phyloP scores from a whole-genome alignment of 495 filamentous ascomycete species.

The Trichoderma virens region DNA sequence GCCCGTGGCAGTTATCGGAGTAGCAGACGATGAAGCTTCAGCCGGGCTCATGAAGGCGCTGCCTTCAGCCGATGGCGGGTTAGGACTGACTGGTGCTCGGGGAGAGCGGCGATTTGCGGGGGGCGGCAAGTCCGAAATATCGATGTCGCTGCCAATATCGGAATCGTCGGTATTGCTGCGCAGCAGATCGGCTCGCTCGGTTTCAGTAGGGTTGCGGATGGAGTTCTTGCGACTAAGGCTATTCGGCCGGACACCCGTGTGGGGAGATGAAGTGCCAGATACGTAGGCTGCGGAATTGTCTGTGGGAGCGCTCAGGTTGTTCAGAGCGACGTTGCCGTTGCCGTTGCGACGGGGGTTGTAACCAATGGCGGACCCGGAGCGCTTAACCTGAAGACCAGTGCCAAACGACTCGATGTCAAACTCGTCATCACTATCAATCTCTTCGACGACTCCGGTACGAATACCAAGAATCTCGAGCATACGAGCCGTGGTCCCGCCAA shows the following conservation, averaged over 20 bases:
- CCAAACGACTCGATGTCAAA: slow-evolving; percentile 89
- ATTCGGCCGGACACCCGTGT: slow-evolving; percentile 29
- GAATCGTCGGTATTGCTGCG: slow-evolving; percentile 54
- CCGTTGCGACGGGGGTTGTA: slow-evolving; percentile 60
- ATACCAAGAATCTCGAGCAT: slow-evolving; percentile 97
- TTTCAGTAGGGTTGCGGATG: slow-evolving; percentile 31
- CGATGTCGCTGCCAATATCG: slow-evolving; percentile 55
- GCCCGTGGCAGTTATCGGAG: slow-evolving; percentile 62
- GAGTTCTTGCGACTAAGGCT: slow-evolving; percentile 43
- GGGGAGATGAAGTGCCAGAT: slow-evolving; percentile 45
- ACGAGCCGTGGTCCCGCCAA: slow-evolving; percentile 94
- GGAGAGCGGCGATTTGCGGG: slow-evolving; percentile 32
- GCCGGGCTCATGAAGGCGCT: slow-evolving; percentile 9
- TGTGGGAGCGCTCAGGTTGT: slow-evolving; percentile 35
- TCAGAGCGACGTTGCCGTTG: slow-evolving; percentile 46
- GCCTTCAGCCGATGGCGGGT: slow-evolving; percentile 31
- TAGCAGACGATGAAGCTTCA: slow-evolving; percentile 22
- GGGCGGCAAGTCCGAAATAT: slow-evolving; percentile 55
- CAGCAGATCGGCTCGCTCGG: slow-evolving; percentile 61
- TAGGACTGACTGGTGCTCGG: slow-evolving; percentile 46
- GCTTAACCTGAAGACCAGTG: slow-evolving; percentile 56
- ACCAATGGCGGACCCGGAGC: slow-evolving; percentile 59
- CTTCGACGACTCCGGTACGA: slow-evolving; percentile 89
- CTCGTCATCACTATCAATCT: slow-evolving; percentile 94
- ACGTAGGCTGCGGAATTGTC: slow-evolving; percentile 30